Conservation (phyloP, 176 grass and related monocot genomes). For the Chloris gayana region DNA sequence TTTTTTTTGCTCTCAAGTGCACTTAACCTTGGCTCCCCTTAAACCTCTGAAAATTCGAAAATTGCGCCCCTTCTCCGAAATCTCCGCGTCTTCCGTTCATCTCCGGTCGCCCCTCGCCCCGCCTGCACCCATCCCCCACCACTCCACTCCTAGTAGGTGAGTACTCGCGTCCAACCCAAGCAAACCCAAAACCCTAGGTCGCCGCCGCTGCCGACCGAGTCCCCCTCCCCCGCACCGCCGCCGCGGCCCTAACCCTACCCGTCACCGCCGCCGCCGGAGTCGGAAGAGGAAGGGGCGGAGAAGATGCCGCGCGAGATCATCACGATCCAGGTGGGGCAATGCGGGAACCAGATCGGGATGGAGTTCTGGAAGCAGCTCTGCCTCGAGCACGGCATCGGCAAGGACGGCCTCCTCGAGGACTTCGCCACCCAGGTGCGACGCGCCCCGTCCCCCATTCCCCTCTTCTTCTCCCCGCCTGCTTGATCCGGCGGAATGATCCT, state of each 20-base stretch:
- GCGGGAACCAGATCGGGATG: constrained; percentile 99
- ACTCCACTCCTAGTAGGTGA: constrained; percentile 18
- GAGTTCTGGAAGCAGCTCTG: constrained; percentile 99
- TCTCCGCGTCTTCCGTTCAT: neutral
- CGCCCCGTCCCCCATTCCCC: neutral
- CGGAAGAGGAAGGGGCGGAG: neutral
- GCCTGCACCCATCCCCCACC: neutral
- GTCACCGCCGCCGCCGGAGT: neutral
- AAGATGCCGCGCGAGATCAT: constrained; percentile 98
- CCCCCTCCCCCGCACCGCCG: neutral
- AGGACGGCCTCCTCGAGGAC: constrained; percentile 98
- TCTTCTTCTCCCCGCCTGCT: neutral
- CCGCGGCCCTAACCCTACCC: constrained; percentile 3
- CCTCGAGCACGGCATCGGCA: constrained; percentile 98
- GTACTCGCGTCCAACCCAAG: constrained; percentile 39
- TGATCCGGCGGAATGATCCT: neutral
- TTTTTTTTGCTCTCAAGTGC: too few relatives aligned
- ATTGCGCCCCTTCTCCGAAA: constrained; percentile 24
- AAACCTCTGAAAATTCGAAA: constrained; percentile 42
- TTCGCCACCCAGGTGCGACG: constrained; percentile 84
- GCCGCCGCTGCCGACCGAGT: constrained; percentile 3
- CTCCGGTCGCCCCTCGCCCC: neutral
- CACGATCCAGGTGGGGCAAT: constrained; percentile 99
- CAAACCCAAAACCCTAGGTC: constrained; percentile 46
- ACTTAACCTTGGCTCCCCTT: too few relatives aligned